Evolutionary conservation across 2,329 filamentous ascomycete genomes (phyloP).

Genomic region (Elsinoe ampelina): DNA sequence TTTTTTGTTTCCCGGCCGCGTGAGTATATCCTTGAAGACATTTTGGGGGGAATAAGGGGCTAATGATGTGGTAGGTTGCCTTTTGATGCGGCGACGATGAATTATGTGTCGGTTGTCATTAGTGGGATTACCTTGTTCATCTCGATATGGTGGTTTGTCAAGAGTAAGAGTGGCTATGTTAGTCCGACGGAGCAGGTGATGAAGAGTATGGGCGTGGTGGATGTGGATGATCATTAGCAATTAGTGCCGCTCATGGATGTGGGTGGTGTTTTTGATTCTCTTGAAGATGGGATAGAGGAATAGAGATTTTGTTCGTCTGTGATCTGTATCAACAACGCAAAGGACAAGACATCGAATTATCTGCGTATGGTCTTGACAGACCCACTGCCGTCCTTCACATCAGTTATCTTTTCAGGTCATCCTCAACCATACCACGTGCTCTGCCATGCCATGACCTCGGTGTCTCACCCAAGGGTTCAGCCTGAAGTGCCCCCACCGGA

Average conservation of each 20-base stretch:
- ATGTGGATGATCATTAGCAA: constrained; percentile 6
- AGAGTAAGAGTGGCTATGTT: constrained; percentile 29
- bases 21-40: constrained; percentile 3
- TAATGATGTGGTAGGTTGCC: constrained; percentile 16
- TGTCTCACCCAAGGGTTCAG: not conserved
- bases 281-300: not conserved
- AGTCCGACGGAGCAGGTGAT: constrained; percentile 24
- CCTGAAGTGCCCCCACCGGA: constrained; percentile 2
- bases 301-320: not conserved
- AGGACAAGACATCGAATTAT: too few species aligned
- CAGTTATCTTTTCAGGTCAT: too few species aligned
- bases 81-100: constrained; percentile 32
- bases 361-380: too few species aligned
- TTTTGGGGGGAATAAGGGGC: not conserved
- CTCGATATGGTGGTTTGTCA: constrained; percentile 29
- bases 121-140: constrained; percentile 32
- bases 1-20: constrained; percentile 50
- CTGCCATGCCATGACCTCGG: too few species aligned
- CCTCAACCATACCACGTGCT: too few species aligned
- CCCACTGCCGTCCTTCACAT: too few species aligned
- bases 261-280: not conserved
- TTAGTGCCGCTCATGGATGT: not conserved
- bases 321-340: not conserved
- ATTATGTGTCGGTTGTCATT: constrained; percentile 33
- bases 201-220: constrained; percentile 9